Evolutionary conservation across 2,329 filamentous ascomycete genomes (phyloP).

Genomic region (Pyrenochaeta sp.): DNA sequence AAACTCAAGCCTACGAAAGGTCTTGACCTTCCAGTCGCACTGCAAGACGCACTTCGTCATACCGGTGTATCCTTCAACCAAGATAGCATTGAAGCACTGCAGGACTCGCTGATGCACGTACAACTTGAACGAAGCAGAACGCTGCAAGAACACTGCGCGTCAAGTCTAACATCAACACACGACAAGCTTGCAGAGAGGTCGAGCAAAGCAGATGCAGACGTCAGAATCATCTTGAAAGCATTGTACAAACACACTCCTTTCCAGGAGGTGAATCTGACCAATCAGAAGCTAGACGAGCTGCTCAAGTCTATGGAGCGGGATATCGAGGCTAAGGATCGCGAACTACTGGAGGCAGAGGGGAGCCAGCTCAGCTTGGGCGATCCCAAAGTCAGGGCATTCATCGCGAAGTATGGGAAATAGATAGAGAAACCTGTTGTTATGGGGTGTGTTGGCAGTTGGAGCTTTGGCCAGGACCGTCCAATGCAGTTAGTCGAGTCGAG

Average conservation of each 20-base stretch:
- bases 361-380: conserved; percentile 40
- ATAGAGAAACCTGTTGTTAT: not conserved
- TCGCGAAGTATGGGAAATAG: conserved; percentile 40
- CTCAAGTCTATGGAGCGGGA: conserved; percentile 47
- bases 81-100: conserved; percentile 34
- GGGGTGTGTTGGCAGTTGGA: conserved; percentile 9
- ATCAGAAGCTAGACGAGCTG: conserved; percentile 34
- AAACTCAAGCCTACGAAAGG: conserved; percentile 37
- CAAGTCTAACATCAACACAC: conserved; percentile 40
- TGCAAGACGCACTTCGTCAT: conserved; percentile 45
- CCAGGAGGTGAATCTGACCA: conserved; percentile 31
- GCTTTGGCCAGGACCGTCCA: conserved; percentile 5
- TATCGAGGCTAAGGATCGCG: conserved; percentile 47
- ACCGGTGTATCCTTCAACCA: conserved; percentile 39
- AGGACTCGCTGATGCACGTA: conserved; percentile 35
- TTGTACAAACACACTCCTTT: conserved; percentile 49
- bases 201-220: conserved; percentile 45
- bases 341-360: conserved; percentile 47
- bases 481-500: conserved; percentile 3
- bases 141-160: conserved; percentile 42
- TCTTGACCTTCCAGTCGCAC: conserved; percentile 39
- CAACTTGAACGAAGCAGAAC: conserved; percentile 44
- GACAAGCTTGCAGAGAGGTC: conserved; percentile 46
- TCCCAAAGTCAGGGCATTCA: conserved; percentile 39
- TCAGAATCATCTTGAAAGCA: conserved; percentile 46